phyloP scores from a whole-genome alignment of 2,329 filamentous ascomycete species.

The Pseudogymnoascus sp. region DNA sequence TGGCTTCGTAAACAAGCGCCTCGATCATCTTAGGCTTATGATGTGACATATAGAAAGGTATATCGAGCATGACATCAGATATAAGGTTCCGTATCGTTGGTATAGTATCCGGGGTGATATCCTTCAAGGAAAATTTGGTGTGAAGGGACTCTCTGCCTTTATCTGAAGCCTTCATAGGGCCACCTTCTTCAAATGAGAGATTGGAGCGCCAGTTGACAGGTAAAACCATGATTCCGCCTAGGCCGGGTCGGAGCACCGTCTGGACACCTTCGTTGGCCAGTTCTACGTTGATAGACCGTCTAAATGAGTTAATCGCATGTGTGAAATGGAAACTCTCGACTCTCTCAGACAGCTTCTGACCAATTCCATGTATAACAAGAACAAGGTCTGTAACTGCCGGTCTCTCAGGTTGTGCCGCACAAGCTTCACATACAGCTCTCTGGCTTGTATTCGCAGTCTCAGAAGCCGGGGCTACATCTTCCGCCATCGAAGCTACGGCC shows the following conservation, averaged over 20 bases:
- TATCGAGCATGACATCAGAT: conserved; percentile 96
- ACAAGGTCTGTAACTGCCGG: conserved; percentile 78
- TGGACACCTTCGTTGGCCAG: conserved; percentile 67
- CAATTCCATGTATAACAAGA: conserved; percentile 89
- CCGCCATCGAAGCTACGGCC: conserved; percentile 26
- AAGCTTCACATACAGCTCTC: conserved; percentile 42
- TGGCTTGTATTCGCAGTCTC: conserved; percentile 16
- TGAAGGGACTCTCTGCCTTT: conserved; percentile 35
- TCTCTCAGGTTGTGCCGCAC: conserved; percentile 53
- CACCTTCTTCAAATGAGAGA: conserved; percentile 77
- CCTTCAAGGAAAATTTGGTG: conserved; percentile 62
- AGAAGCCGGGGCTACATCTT: conserved; percentile 18
- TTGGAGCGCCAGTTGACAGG: conserved; percentile 91
- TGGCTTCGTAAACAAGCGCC: conserved; percentile 82
- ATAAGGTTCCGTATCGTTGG: conserved; percentile 90
- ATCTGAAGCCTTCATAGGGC: conserved; percentile 48
- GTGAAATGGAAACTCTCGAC: conserved; percentile 98
- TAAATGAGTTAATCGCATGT: conserved; percentile 85
- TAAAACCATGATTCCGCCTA: conserved; percentile 87
- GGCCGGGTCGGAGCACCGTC: conserved; percentile 63
- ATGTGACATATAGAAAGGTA: conserved; percentile 94
- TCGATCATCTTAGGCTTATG: conserved; percentile 93
- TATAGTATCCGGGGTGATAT: conserved; percentile 86
- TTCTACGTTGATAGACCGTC: conserved; percentile 79
- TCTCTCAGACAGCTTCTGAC: conserved; percentile 88